Conservation (phyloP, 352 stramenopile species). For the Nothophytophthora sp. region DNA sequence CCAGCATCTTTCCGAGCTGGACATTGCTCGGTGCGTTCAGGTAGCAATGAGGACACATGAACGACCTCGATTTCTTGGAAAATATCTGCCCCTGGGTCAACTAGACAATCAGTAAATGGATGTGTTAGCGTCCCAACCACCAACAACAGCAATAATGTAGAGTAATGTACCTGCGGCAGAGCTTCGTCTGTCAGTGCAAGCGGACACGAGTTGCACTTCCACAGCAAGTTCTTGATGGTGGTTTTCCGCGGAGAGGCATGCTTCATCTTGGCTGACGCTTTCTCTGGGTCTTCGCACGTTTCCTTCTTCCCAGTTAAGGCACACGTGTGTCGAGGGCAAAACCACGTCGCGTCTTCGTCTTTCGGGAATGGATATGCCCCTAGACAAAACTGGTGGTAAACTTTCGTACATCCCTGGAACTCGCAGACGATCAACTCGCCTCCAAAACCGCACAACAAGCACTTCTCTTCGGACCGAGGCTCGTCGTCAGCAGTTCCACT, state of each 20-base stretch:
- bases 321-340: constrained; percentile 80
- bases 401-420: constrained; percentile 79
- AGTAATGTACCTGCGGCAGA: constrained; percentile 51
- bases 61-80: constrained; percentile 65
- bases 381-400: constrained; percentile 89
- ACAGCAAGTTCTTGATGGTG: constrained; percentile 61
- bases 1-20: constrained; percentile 73
- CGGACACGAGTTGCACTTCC: constrained; percentile 81
- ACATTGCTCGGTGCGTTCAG: constrained; percentile 58
- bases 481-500: constrained; percentile 37
- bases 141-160: not conserved
- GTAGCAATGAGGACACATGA: constrained; percentile 74
- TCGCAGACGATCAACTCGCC: constrained; percentile 86
- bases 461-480: constrained; percentile 75
- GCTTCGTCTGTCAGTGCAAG: constrained; percentile 59
- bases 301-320: constrained; percentile 64
- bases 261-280: constrained; percentile 32
- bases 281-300: constrained; percentile 41
- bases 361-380: constrained; percentile 78
- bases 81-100: constrained; percentile 61
- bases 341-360: constrained; percentile 81
- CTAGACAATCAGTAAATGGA: constrained; percentile 24
- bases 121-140: not conserved
- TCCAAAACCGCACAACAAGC: constrained; percentile 77
- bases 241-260: constrained; percentile 52